Base-by-base conservation (phyloP, 768 basidiomycete species). In the Hygrophoropsis aurantiaca region DNA sequence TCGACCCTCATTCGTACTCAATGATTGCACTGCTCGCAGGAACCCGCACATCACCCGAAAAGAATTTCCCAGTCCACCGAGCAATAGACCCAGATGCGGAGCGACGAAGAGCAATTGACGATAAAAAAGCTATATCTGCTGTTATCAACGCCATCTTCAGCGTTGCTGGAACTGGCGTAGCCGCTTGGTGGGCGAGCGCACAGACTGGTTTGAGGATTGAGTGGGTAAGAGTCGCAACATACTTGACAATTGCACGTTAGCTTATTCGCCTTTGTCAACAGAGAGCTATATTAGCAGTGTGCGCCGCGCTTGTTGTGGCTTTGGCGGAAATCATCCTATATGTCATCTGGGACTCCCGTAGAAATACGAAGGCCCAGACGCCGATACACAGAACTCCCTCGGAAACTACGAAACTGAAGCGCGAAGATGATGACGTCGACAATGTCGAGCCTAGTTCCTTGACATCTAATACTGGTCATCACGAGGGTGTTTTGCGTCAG, bases 11-110 rank as follows among this genome's bases (percentile, higher is more conserved):
- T 18, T 70, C 76, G 11, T 91, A 87, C 60, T 69, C 75, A 5
- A 90, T 89, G 81, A 68, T 90, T 32, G 69, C 87, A 16, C 71
- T 93, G 27, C 79, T 93, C 5, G 88, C 90, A 13, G 90, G 90
- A 30, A 76, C 84, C 5, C 79, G 75, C 36, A 84, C 89, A n/a
- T 88, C 87, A 5, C 90, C 90, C 18, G 81, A 87, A 48, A 79
- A 85, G 44, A 81, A 74, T 27, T 87, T 89, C 50, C 82, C 82
- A 25, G 53, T 67, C 8, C 79, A 81, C 54, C 48, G 58, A 4
- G 74, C 72, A 18, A 67, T 63, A 47, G 74, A 74, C 47, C 75
- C 75, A 24, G 75, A 79, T 51, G 69, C 77, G 46, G 59, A 78
- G 11, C 74, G 71, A 37, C 72, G 69, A 35, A 66, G 73, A 27